Evolutionary conservation across 768 basidiomycete species (phyloP).

Genomic region (Rhodotorula taiwanensis): DNA sequence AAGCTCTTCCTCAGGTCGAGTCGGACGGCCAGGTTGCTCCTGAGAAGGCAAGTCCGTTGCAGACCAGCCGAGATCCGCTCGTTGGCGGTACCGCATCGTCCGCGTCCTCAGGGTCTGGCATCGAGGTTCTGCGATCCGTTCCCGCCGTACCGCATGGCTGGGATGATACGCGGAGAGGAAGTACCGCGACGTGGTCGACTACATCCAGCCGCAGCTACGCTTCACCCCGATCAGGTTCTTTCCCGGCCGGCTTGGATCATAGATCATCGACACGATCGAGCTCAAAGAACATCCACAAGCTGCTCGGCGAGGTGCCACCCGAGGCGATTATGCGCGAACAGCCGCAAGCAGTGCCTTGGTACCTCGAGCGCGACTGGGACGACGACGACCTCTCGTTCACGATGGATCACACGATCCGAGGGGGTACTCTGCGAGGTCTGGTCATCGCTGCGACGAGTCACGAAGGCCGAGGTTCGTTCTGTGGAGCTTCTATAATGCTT

Average conservation of each 20-base stretch:
- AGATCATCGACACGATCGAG: conserved; percentile 12
- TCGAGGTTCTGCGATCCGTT: background rate
- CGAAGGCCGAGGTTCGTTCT: conserved; percentile 65
- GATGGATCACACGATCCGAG: conserved; percentile 72
- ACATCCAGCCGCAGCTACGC: background rate
- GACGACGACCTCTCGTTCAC: conserved; percentile 77
- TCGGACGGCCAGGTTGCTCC: too few relatives aligned
- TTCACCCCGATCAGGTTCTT: background rate
- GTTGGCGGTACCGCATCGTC: background rate
- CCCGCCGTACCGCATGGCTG: conserved; percentile 19
- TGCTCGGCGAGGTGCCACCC: conserved; percentile 54
- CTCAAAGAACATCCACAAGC: conserved; percentile 55
- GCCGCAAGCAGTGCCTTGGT: conserved; percentile 58
- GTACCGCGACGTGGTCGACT: conserved; percentile 16
- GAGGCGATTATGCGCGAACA: background rate
- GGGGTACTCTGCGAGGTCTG: conserved; percentile 75
- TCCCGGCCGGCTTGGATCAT: background rate
- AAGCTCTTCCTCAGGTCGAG: too few relatives aligned
- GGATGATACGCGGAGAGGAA: conserved; percentile 16
- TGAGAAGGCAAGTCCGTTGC: too few relatives aligned
- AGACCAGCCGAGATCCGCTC: background rate
- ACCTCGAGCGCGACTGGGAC: conserved; percentile 70
- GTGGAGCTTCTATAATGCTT: background rate
- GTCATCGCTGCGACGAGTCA: conserved; percentile 88
- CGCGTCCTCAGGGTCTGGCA: background rate